Percentiles rank a stretch among this genome's conserved stretches.
Conservation (phyloP, 352 stramenopile species). For the Phytophthora sp. region DNA sequence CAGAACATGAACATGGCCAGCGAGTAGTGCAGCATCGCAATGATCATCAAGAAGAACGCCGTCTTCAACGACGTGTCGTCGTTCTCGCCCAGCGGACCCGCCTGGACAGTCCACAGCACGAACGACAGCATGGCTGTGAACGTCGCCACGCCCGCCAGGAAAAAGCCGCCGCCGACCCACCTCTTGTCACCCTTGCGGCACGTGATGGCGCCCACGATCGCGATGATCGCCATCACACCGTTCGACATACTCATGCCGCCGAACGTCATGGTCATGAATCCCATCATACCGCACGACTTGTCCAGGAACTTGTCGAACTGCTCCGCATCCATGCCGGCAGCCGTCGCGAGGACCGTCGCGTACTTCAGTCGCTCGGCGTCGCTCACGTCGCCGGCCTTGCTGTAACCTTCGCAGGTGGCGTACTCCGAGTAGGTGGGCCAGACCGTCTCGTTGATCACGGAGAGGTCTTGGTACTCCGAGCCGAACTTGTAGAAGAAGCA, state of each 20-base stretch:
- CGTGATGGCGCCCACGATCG: constrained; percentile 59
- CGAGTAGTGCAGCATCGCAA: constrained; percentile 64
- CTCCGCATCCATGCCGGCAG: constrained; percentile 46
- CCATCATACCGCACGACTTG: constrained; percentile 53
- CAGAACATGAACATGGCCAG: constrained; percentile 39
- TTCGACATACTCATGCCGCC: constrained; percentile 43
- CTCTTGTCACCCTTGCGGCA: constrained; percentile 36
- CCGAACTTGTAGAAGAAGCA: constrained; percentile 72
- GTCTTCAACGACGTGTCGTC: constrained; percentile 59
- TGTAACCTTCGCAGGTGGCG: constrained; percentile 58
- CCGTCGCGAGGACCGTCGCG: constrained; percentile 36
- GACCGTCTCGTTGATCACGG: constrained; percentile 31
- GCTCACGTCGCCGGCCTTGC: constrained; percentile 32
- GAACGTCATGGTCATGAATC: constrained; percentile 50
- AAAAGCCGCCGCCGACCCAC: constrained; percentile 22
- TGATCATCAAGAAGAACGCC: constrained; percentile 68
- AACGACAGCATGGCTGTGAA: constrained; percentile 26
- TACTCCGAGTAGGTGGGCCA: constrained; percentile 50
- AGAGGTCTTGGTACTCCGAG: constrained; percentile 47
- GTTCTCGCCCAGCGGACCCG: constrained; percentile 51
- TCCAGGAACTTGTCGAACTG: constrained; percentile 67
- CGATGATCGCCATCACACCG: constrained; percentile 51
- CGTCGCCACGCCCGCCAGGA: constrained; percentile 13
- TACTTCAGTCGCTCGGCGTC: constrained; percentile 36
- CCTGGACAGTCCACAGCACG: constrained; percentile 56